These are phyloP conservation scores for Silene vulgaris DNA, from an alignment of 179 eudicot species.

Conservation along the genomic window DNA sequence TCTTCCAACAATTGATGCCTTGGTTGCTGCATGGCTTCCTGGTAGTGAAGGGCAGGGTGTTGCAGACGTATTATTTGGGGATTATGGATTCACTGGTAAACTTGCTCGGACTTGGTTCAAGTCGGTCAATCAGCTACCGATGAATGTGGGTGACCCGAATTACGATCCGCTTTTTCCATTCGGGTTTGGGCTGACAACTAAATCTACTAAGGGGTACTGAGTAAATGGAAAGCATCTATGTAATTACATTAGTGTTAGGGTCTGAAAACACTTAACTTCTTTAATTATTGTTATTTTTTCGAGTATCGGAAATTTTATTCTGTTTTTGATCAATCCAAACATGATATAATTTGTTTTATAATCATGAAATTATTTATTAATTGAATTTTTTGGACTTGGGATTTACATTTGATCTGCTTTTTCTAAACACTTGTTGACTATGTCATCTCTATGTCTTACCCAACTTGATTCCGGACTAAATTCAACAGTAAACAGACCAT, in stretches of 20 bases:
- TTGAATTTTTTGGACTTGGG: background rate
- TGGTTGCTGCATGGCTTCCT: conserved; percentile 57
- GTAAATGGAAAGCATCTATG: background rate
- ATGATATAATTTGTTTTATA: background rate
- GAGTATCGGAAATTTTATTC: background rate
- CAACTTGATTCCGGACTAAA: too few species aligned
- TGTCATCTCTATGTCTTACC: too few species aligned
- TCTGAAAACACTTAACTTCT: too few species aligned
- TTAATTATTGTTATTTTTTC: too few species aligned
- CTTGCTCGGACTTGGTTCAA: conserved; percentile 49
- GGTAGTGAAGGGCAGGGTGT: conserved; percentile 49
- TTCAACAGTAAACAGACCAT: too few species aligned
- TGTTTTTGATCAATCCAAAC: background rate
- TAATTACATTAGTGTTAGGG: conserved; percentile 1
- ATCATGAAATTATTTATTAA: background rate
- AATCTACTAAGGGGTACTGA: conserved; percentile 31
- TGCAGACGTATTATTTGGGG: conserved; percentile 39
- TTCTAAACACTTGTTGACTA: too few species aligned
- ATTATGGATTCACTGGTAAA: conserved; percentile 44
- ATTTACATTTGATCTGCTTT: too few species aligned
- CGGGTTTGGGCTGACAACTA: conserved; percentile 38
- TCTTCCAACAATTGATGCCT: conserved; percentile 36
- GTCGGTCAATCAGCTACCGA: conserved; percentile 42
- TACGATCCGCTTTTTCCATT: conserved; percentile 43
- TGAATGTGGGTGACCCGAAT: conserved; percentile 44